phyloP scores from a whole-genome alignment of 2,329 filamentous ascomycete genomes.

The Curvularia verruculosa region DNA sequence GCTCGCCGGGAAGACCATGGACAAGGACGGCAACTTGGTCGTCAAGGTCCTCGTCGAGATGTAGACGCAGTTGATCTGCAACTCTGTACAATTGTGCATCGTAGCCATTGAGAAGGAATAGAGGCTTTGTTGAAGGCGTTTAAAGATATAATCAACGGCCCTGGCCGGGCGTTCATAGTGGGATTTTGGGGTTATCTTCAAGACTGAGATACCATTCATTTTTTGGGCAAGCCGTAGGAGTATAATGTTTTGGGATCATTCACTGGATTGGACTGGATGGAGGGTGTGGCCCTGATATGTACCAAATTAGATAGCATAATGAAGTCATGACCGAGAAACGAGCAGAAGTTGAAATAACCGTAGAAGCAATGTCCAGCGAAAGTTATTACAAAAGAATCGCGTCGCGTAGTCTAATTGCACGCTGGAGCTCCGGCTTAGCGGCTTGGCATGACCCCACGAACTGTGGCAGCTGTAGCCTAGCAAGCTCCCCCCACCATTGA shows the following conservation, averaged over 20 bases:
- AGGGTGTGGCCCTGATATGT: background rate
- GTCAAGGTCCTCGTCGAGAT: conserved; percentile 57
- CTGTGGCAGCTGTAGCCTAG: conserved; percentile 19
- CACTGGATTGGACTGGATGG: background rate
- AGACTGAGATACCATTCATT: conserved; percentile 26
- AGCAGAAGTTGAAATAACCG: background rate
- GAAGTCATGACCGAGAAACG: background rate
- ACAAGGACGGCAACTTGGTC: conserved; percentile 59
- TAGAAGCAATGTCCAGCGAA: background rate
- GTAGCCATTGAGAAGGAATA: conserved; percentile 7
- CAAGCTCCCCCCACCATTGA: conserved; percentile 19
- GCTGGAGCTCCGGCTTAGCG: conserved; percentile 7
- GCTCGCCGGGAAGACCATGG: conserved; percentile 57
- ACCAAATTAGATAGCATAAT: background rate
- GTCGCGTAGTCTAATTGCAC: conserved; percentile 12
- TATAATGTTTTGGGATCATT: conserved; percentile 3
- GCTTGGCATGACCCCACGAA: conserved; percentile 17
- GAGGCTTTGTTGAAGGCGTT: conserved; percentile 16
- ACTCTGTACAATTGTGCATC: conserved; percentile 12
- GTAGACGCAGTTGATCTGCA: conserved; percentile 16
- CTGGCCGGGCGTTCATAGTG: conserved; percentile 19
- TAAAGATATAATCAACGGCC: background rate
- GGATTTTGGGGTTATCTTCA: conserved; percentile 7
- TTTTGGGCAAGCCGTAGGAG: conserved; percentile 9
- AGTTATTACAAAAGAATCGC: background rate